Conservation (phyloP, 2,329 filamentous ascomycete genomes). For the Diplocarpon rosae region DNA sequence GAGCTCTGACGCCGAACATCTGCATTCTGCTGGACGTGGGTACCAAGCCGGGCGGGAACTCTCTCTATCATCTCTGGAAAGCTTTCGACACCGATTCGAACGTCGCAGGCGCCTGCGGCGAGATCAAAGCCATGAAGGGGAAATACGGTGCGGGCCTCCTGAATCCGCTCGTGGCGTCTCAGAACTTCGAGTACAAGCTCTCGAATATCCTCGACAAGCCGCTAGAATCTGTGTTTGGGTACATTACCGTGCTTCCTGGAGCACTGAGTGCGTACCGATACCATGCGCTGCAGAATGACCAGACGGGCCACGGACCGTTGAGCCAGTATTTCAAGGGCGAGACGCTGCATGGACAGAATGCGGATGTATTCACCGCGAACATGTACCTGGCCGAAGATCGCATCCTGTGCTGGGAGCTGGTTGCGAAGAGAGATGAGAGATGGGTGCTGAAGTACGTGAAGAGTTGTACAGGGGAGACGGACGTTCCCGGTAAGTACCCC, state of each 20-base stretch:
- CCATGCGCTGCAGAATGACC: slow-evolving; percentile 91
- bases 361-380: slow-evolving; percentile 95
- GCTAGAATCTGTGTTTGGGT: slow-evolving; percentile 92
- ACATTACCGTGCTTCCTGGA: slow-evolving; percentile 93
- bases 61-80: slow-evolving; percentile 98
- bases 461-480: slow-evolving; percentile 90
- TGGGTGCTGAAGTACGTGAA: slow-evolving; percentile 99
- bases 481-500: slow-evolving; percentile 72
- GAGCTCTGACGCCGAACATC: slow-evolving; percentile 85
- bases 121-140: slow-evolving; percentile 96
- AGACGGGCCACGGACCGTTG: slow-evolving; percentile 85
- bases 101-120: slow-evolving; percentile 90
- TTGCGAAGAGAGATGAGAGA: slow-evolving; percentile 85
- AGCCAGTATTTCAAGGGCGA: slow-evolving; percentile 99
- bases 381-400: slow-evolving; percentile 89
- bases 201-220: slow-evolving; percentile 98
- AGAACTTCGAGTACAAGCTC: slow-evolving; percentile 99
- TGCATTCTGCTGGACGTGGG: slow-evolving; percentile 96
- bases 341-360: slow-evolving; percentile 88
- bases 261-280: slow-evolving; percentile 93
- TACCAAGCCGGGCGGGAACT: slow-evolving; percentile 77
- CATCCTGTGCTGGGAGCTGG: slow-evolving; percentile 87
- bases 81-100: slow-evolving; percentile 97
- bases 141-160: slow-evolving; percentile 71
- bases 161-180: slow-evolving; percentile 89